Evolutionary conservation across 192 early-diverging fungal genomes (phyloP), one percentile per base, ranked within the genome.

Genomic region (Chytriomyces hyalinus): DNA sequence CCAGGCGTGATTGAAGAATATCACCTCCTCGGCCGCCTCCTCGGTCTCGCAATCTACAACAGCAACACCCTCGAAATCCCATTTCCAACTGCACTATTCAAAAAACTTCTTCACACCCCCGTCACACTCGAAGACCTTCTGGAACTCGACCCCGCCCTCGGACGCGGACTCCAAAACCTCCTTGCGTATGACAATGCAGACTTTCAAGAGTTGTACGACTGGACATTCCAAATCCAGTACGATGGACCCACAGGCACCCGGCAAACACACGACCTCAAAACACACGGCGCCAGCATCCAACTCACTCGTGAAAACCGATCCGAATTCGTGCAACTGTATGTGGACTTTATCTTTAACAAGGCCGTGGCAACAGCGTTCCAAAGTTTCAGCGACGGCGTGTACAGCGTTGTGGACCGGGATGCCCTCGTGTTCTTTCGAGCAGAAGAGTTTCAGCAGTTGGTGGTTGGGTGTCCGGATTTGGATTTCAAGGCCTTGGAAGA

Each of bases 11-110:
- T 81, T 6, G 78, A 79, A 64, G 85, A 95, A 81, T 94, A 93
- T 77, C 87, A 90, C 49, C 85, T 94, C 49, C 83, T 92, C 2
- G 96, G 96, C 0, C 86, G 90, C 46, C 85, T 98, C 6, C 85
- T 98, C 49, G 96, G 94, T 13, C 80, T 98, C 48, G 96, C 96
- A 2, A 92, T 97, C 67, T 98, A 97, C 81, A 96, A 98, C 78
- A 87, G 91, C 9, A 91, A 95, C 28, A 94, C 94, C 46, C 81
- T 98, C 9, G 94, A 95, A 79, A 88, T 96, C 22, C 92, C 92
- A 61, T 93, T 98, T 65, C 94, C 96, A 5, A 28, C 75, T 3
- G 85, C 80, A 0, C 82, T 96, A 65, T 98, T 96, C 87, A 96
- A 96, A 75, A 96, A 96, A 80, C 75, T 98, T 43, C 89, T 93